Base-by-base conservation (phyloP, 140 eudicot genomes). In the Stevia rebaudiana region DNA sequence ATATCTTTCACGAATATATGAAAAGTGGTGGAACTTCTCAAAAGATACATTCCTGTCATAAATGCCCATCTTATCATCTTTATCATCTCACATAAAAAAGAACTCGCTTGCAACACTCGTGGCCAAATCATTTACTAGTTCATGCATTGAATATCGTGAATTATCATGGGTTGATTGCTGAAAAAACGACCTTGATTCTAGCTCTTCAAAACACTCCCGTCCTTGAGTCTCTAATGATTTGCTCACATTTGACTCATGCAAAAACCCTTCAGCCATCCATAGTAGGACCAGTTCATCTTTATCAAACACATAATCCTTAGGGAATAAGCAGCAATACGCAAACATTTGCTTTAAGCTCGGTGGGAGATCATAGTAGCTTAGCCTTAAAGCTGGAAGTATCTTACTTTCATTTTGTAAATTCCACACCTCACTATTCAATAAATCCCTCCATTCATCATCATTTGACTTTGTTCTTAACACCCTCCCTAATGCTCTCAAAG, bases 241-340 rank as follows among this genome's bases (percentile, higher is more conserved):
- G 49, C 44, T 41, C 17, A 1, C 36, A 3, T 55, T 56, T 24
- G 69, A 11, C 16, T 36, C 23, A 1, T 42, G 33, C 16, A 79
- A 72, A 11, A 77, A 68, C 4, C 86, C 84, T 49, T 77, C 78
- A 11, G 80, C 90, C 84, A 84, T 74, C 86, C 90, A 84, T 4
- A 74, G 7, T 1, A 24, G 5, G 7, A 84, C 75, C 16, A 81
- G 15, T 62, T 78, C 81, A 3, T 66, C 3, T 70, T 65, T 58
- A 6, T 74, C 56, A 51, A 84, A 78, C 19, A 78, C 56, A 39
- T 63, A 84, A 52, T 66, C 84, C 74, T 78, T 72, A 0, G 84
- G 87, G 17, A 74, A 81, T 35, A 75, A 61, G 33, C 84, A 76
- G 47, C 82, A 84, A 31, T 78, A 84, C 4, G 74, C 74, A 69